Percentiles rank a stretch among this genome's conserved stretches.
These are phyloP conservation scores for Alternaria ventricosa DNA, from an alignment of 2,329 filamentous ascomycete genomes.

Conservation along the genomic window DNA sequence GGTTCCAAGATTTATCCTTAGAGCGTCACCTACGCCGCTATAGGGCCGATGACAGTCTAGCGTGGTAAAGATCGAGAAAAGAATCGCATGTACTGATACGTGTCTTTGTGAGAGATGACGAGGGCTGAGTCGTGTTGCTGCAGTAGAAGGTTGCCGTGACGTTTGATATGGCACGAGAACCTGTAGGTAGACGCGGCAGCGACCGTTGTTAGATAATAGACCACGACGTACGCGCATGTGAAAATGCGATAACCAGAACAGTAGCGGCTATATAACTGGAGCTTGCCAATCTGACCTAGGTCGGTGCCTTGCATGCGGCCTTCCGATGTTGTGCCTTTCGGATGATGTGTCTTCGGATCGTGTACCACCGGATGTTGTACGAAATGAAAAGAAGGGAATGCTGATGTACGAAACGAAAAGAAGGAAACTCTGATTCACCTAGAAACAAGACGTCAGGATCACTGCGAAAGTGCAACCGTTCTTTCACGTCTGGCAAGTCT, in stretches of 20 bases:
- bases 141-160: background rate
- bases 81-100: background rate
- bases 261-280: background rate
- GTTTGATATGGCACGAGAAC: too few species aligned
- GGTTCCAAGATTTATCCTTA: background rate
- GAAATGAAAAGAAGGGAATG: background rate
- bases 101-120: background rate
- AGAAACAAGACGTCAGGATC: background rate
- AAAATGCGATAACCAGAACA: background rate
- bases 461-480: background rate
- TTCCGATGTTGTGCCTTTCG: background rate
- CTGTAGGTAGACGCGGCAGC: background rate
- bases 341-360: background rate
- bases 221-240: background rate
- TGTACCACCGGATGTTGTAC: background rate
- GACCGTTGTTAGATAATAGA: background rate
- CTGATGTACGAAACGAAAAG: too few species aligned
- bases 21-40: background rate
- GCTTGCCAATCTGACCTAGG: background rate
- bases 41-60: background rate
- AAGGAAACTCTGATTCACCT: background rate
- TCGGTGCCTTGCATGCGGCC: background rate
- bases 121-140: background rate
- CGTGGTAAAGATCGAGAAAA: conserved; percentile 4
- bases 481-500: background rate